Conservation (phyloP, 352 stramenopile species). For the Albugo laibachii region DNA sequence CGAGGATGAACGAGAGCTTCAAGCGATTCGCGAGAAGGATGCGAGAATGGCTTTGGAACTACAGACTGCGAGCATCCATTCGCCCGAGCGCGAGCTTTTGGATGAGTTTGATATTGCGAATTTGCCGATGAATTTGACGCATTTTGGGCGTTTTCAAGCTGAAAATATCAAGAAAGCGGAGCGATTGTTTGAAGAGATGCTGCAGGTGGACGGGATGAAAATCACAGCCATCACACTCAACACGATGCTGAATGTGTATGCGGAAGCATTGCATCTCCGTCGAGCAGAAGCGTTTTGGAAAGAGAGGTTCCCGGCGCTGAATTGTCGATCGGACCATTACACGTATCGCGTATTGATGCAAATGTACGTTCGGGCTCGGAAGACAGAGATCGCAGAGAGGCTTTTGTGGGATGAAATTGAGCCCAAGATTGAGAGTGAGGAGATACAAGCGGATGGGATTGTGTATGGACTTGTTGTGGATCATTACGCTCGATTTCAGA, state of each 20-base stretch:
- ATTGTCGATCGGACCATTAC: constrained; percentile 22
- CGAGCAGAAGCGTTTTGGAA: constrained; percentile 26
- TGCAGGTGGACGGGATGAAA: constrained; percentile 11
- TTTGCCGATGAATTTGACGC: constrained; percentile 27
- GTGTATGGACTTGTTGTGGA: constrained; percentile 53
- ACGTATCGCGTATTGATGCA: constrained; percentile 67
- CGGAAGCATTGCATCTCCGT: constrained; percentile 46
- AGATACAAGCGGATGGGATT: constrained; percentile 32
- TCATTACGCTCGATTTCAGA: constrained; percentile 41
- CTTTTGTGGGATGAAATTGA: constrained; percentile 10
- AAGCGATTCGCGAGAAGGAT: constrained; percentile 19
- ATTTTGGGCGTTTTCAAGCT: constrained; percentile 55
- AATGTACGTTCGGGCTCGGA: constrained; percentile 54
- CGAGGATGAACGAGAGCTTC: constrained; percentile 14
- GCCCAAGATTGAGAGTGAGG: constrained; percentile 12
- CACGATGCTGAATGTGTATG: constrained; percentile 54
- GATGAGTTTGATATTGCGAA: constrained; percentile 4
- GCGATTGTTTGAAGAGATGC: constrained; percentile 41
- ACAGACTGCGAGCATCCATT: too few species aligned
- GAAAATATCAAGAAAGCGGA: constrained; percentile 46
- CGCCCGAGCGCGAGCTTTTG: too few species aligned
- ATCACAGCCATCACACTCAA: constrained; percentile 35
- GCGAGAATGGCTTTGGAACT: constrained; percentile 3
- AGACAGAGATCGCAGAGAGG: constrained; percentile 25
- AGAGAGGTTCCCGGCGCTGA: constrained; percentile 25